Conservation (phyloP, 805 yeast genomes). For the Saccharomycopsis olivae region DNA sequence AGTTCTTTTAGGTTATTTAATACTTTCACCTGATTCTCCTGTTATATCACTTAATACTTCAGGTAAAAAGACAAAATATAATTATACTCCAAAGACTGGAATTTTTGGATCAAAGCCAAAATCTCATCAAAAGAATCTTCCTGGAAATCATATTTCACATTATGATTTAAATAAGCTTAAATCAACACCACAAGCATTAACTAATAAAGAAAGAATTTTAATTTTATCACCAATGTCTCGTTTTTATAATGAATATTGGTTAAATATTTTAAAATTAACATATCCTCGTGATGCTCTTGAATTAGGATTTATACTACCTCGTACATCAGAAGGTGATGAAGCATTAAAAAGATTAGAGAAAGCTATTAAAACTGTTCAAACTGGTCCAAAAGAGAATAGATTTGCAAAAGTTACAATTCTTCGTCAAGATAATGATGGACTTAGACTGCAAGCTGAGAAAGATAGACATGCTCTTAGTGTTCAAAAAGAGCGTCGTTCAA, state of each 20-base stretch:
- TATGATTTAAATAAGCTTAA: constrained; percentile 75
- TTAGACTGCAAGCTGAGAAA: constrained; percentile 67
- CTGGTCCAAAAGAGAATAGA: constrained; percentile 48
- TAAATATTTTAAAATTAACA: constrained; percentile 56
- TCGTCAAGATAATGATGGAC: constrained; percentile 80
- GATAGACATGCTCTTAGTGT: constrained; percentile 81
- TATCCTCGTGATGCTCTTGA: constrained; percentile 83
- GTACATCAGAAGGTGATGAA: constrained; percentile 68
- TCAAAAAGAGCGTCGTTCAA: constrained; percentile 80
- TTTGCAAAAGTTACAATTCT: constrained; percentile 79
- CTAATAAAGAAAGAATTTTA: constrained; percentile 72
- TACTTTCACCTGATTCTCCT: constrained; percentile 26
- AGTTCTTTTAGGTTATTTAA: constrained; percentile 31
- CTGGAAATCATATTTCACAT: constrained; percentile 68
- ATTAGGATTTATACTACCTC: constrained; percentile 85
- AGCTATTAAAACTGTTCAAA: constrained; percentile 66
- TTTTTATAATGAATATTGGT: constrained; percentile 83
- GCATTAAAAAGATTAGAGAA: constrained; percentile 64
- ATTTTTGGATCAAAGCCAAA: constrained; percentile 28
- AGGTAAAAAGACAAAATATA: constrained; percentile 27
- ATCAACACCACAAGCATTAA: constrained; percentile 60
- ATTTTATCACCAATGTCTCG: constrained; percentile 85
- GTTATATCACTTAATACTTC: neutral
- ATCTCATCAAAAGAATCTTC: constrained; percentile 34
- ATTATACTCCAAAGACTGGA: constrained; percentile 34